Base-by-base conservation (phyloP, 176 grass and related monocot genomes). In the Triticum turgidum region DNA sequence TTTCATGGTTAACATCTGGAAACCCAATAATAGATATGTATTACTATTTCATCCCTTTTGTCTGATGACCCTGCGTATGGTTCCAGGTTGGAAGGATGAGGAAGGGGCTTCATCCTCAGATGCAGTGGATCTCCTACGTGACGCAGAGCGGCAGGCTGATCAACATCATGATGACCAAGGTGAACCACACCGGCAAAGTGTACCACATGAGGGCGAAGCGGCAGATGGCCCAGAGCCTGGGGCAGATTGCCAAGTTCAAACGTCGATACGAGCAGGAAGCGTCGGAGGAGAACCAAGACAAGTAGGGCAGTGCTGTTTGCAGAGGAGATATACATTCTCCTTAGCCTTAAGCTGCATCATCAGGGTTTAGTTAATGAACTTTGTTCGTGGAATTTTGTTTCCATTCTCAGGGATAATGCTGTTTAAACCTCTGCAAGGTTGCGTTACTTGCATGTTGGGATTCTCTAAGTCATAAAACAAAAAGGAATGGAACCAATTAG, bases 91-190 rank as follows among this genome's bases (percentile, higher is more conserved):
- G 45, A 89, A 83, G 45, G 42, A 93, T 93, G 91, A 93, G 32
- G 88, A 93, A 93, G 84, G 91, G 91, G n/a, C 33, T 93, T 10
- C 91, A 93, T 68, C 91, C 91, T 18, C 88, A 93, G 80, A 61
- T 86, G 91, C 91, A 93, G 34, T 93, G 88, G 88, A 90, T 90
- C 79, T 93, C 88, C 3, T 88, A 93, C 38, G 91, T 93, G 82
- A 93, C 88, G 5, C 88, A 90, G 51, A 90, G 85, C 45, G 91
- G 91, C 32, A 63, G 91, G 76, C 70, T 93, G 79, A 90, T 93
- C 41, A 80, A 88, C 82, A 61, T 93, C 2, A 85, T 85, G 85
- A 92, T 92, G 91, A 92, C 91, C 59, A 92, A 84, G 80, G 71
- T 92, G 6, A 73, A 84, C 67, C 75, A 87, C 70, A 63, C 81